Conservation (phyloP, 805 yeast species). For the Kodamaea fukazawae region DNA sequence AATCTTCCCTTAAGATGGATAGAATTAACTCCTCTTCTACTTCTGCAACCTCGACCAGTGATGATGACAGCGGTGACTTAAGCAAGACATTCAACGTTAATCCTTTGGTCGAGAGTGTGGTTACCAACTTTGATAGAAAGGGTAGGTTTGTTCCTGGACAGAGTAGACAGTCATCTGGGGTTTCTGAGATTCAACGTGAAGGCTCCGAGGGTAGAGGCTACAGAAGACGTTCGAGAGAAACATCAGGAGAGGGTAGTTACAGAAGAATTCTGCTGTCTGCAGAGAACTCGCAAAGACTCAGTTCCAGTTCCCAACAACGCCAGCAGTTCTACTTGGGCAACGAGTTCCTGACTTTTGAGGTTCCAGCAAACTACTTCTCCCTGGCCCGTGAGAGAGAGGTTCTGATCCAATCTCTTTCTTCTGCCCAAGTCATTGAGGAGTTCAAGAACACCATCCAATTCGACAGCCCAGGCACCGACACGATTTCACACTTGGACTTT, state of each 20-base stretch:
- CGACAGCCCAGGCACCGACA: slow-evolving; percentile 7
- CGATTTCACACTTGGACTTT: slow-evolving; percentile 1
- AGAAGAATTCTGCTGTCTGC: no score
- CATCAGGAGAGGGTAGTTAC: no score
- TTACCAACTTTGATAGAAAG: slow-evolving; percentile 7
- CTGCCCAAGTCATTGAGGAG: slow-evolving; percentile 25
- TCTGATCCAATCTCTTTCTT: slow-evolving; percentile 25
- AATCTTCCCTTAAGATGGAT: no score
- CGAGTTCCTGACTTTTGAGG: slow-evolving; percentile 10
- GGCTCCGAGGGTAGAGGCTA: no score
- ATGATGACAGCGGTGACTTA: slow-evolving; percentile 5
- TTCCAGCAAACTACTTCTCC: slow-evolving; percentile 12
- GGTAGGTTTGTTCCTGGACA: background rate
- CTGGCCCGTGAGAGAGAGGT: slow-evolving; percentile 10
- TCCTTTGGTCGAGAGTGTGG: slow-evolving; percentile 7
- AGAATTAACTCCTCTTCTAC: slow-evolving; percentile 3
- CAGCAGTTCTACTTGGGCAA: no score
- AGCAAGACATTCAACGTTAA: slow-evolving; percentile 3
- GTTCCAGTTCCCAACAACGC: no score
- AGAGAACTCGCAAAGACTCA: no score
- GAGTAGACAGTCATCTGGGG: background rate
- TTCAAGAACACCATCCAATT: slow-evolving; percentile 29
- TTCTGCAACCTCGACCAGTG: slow-evolving; percentile 5
- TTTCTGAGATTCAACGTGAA: no score
- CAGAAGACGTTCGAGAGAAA: no score